These are phyloP conservation scores for Hortiboletus campestris DNA, from an alignment of 768 basidiomycete species.

Conservation along the genomic window DNA sequence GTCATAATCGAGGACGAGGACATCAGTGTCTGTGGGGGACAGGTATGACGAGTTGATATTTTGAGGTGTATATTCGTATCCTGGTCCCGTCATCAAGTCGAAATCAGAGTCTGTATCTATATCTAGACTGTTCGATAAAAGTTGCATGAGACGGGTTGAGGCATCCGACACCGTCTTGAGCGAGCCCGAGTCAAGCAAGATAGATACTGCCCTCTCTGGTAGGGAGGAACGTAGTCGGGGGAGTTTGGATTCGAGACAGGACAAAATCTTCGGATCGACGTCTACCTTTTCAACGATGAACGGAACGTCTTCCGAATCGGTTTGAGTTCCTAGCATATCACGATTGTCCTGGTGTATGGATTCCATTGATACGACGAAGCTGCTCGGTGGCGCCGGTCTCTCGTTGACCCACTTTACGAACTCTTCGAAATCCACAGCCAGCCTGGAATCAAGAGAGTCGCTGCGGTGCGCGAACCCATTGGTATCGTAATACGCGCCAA, in stretches of 20 bases:
- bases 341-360: slow-evolving; percentile 15
- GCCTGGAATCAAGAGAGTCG: not conserved
- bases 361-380: slow-evolving; percentile 39
- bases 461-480: slow-evolving; percentile 10
- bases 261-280: slow-evolving; percentile 14
- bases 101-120: not conserved
- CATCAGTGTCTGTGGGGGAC: slow-evolving; percentile 32
- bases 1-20: slow-evolving; percentile 55
- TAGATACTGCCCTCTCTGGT: slow-evolving; percentile 2
- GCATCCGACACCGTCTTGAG: slow-evolving; percentile 5
- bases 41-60: slow-evolving; percentile 16
- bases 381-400: slow-evolving; percentile 23
- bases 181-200: slow-evolving; percentile 7
- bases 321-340: not conserved
- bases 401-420: slow-evolving; percentile 41
- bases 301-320: not conserved
- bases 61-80: slow-evolving; percentile 11
- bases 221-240: slow-evolving; percentile 10
- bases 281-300: slow-evolving; percentile 1
- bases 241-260: slow-evolving; percentile 22
- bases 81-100: slow-evolving; percentile 11
- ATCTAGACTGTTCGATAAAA: slow-evolving; percentile 16
- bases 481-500: slow-evolving; percentile 50
- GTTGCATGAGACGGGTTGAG: slow-evolving; percentile 10
- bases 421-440: slow-evolving; percentile 34